phyloP scores from a whole-genome alignment of 192 early-diverging fungal species.

The Coemansia sp. region DNA sequence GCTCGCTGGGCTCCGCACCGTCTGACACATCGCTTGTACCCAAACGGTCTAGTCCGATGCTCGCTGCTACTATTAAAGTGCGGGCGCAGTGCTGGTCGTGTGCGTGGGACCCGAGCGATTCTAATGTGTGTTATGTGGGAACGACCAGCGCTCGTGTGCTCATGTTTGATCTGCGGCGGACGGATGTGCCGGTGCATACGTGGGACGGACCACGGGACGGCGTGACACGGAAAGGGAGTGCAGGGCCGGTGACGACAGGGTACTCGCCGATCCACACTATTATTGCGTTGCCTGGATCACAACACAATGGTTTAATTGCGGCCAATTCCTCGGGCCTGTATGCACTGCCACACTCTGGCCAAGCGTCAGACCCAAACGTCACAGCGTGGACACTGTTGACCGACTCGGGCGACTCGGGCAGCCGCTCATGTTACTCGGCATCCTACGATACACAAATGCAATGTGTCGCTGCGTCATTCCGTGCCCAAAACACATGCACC shows the following conservation, averaged over 20 bases:
- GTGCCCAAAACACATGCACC: background rate
- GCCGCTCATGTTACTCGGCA: constrained; percentile 34
- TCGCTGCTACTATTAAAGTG: constrained; percentile 12
- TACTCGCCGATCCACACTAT: constrained; percentile 35
- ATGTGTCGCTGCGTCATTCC: constrained; percentile 34
- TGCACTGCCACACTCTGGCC: constrained; percentile 12
- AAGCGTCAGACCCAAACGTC: background rate
- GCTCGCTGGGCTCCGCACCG: constrained; percentile 8
- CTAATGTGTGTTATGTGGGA: constrained; percentile 26
- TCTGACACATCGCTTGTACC: background rate
- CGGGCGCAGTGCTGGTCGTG: constrained; percentile 35
- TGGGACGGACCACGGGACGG: constrained; percentile 21
- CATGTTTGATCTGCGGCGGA: constrained; percentile 28
- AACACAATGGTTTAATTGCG: constrained; percentile 11
- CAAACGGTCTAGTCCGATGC: constrained; percentile 7
- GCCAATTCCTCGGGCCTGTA: constrained; percentile 35
- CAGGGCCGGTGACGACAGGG: background rate
- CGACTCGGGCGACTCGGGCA: background rate
- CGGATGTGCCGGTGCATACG: constrained; percentile 5
- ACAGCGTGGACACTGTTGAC: constrained; percentile 29
- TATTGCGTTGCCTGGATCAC: constrained; percentile 3
- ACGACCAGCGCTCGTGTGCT: constrained; percentile 15
- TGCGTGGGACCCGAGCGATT: constrained; percentile 26
- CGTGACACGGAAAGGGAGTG: background rate
- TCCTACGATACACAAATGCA: constrained; percentile 9